Conservation (phyloP, 2,329 filamentous ascomycete species). For the Monilinia laxa region DNA sequence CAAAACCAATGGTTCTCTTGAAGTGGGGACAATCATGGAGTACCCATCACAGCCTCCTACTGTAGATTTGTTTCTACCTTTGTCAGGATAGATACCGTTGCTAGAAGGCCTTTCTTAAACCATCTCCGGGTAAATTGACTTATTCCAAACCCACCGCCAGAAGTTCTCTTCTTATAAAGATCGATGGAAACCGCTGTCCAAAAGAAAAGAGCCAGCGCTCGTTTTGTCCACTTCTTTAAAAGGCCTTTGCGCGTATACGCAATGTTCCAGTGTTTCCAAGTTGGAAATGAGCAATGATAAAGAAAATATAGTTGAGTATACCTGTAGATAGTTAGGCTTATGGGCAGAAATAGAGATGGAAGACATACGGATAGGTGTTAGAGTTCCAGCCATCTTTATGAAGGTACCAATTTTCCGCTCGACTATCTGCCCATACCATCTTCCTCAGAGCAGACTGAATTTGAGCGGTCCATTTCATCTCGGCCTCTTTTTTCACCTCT, state of each 20-base stretch:
- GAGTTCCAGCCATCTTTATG: conserved; percentile 49
- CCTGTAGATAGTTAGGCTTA: conserved; percentile 36
- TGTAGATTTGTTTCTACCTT: background rate
- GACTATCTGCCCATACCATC: conserved; percentile 49
- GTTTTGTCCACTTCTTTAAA: conserved; percentile 36
- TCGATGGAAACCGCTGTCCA: background rate
- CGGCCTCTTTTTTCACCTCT: conserved; percentile 51
- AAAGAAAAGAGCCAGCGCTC: background rate
- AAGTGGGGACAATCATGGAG: background rate
- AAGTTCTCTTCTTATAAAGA: background rate
- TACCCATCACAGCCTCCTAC: background rate
- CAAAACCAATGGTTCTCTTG: background rate
- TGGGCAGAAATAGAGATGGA: background rate
- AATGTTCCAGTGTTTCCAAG: conserved; percentile 54
- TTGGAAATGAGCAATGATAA: conserved; percentile 51
- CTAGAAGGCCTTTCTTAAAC: conserved; percentile 5
- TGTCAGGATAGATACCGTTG: background rate
- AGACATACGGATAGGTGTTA: conserved; percentile 47
- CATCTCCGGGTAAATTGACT: background rate
- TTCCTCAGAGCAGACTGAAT: conserved; percentile 49
- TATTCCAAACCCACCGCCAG: background rate
- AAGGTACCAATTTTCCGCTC: conserved; percentile 52
- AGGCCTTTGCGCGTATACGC: conserved; percentile 51
- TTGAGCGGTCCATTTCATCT: conserved; percentile 48
- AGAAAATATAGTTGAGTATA: conserved; percentile 53